Evolutionary conservation across 2,329 filamentous ascomycete species (phyloP), one percentile per base, ranked within the genome.

Genomic region (Cladophialophora bantiana): DNA sequence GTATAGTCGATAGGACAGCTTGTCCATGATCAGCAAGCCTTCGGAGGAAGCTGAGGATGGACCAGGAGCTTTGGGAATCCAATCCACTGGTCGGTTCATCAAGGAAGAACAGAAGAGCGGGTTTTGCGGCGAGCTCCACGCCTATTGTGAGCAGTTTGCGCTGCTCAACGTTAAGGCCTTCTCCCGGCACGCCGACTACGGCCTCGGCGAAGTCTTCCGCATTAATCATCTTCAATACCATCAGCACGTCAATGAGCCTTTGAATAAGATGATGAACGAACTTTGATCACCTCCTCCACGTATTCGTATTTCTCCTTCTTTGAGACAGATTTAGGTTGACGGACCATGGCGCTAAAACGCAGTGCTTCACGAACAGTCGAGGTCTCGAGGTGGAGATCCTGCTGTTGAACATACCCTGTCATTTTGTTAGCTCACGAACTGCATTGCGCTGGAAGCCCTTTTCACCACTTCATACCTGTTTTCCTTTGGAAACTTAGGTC

Each of bases 321-420:
- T 1, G 91, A 83, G 7, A 92, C 85, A 26, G 88, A 83, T 38
- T 86, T 86, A 0, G 93, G 92, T 73, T 97, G 94, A 60, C 94
- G 90, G n/a, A 97, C 87, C 32, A 94, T 78, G 18, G 94, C 94
- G 72, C 32, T 97, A 83, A 45, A 97, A 56, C 86, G 87, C 0
- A 94, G 92, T 74, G 97, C 94, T 53, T 61, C 94, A 68, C 94
- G 89, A 48, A 97, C 93, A 0, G 94, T 97, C 0, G 89, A 88
- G 0, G 93, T 96, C 53, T 89, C 83, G 48, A 96, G 83, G 76
- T 97, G 93, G 13, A 97, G 84, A 85, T 97, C 93, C 76, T 96
- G 93, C 77, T 97, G 93, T 76, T 96, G 92, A 36, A 93, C 93
- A 73, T 96, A 96, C 58, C 93, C 93, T 0, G 92, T 95, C 80